Percentiles rank a stretch among this genome's conserved stretches.
Evolutionary conservation across 1,284 basidiomycete species (phyloP).

Genomic region (Ustilago esculenta): DNA sequence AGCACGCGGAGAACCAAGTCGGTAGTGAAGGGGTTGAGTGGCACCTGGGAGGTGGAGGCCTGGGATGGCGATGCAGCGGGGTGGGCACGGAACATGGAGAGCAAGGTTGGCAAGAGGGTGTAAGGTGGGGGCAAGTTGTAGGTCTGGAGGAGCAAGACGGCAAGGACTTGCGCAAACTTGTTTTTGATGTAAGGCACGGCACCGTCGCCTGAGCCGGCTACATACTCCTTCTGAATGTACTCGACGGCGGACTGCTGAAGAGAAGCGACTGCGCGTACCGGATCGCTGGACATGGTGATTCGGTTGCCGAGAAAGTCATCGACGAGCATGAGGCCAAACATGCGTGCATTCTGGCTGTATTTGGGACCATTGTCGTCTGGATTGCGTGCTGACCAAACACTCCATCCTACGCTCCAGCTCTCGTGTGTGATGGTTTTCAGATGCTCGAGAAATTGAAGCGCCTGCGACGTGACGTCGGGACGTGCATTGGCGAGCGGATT

Average conservation of each 20-base stretch:
- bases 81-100: constrained; percentile 67
- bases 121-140: constrained; percentile 84
- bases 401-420: constrained; percentile 74
- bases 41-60: constrained; percentile 76
- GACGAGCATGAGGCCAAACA: constrained; percentile 84
- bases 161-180: constrained; percentile 97
- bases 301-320: constrained; percentile 85
- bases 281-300: constrained; percentile 42
- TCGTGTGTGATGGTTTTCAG: constrained; percentile 78
- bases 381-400: constrained; percentile 57
- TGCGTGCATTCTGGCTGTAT: constrained; percentile 79
- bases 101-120: constrained; percentile 74
- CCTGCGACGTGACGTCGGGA: constrained; percentile 74
- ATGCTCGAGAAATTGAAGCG: constrained; percentile 79
- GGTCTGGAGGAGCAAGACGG: constrained; percentile 89
- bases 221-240: constrained; percentile 62
- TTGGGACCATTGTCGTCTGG: constrained; percentile 74
- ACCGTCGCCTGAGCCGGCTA: constrained; percentile 56
- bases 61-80: constrained; percentile 69
- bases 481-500: constrained; percentile 74
- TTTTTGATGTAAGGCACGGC: constrained; percentile 77
- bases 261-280: constrained; percentile 54
- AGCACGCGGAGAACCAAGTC: constrained; percentile 68
- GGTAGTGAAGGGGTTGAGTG: constrained; percentile 88
- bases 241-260: constrained; percentile 61